Evolutionary conservation across 163 green algal genomes (phyloP), one percentile per base, ranked within the genome.

Genomic region (Scenedesmus sp.): DNA sequence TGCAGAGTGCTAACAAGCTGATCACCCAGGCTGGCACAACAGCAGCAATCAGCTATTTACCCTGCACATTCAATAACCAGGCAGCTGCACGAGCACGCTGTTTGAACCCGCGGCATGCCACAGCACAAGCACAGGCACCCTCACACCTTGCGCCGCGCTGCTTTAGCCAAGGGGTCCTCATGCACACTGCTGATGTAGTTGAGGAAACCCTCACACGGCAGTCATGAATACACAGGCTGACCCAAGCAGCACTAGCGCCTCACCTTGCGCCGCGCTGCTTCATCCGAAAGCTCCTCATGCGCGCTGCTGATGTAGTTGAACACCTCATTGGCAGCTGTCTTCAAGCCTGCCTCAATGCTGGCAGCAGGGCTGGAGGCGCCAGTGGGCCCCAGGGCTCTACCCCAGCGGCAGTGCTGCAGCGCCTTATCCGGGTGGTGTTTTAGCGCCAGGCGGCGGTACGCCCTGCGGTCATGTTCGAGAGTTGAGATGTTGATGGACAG

Each of bases 341-440:
- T 85, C 4, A 98, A 84, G 1, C 94, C 81, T 5, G 91, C 67
- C 87, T 95, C 93, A 34, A 91, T 70, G 20, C 67, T 16, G 54
- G 77, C 73, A 0, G 64, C 59, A 16, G 70, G 64, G 2, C 16
- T 52, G 74, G 82, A 64, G 1, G 55, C 76, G 26, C 83, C 88
- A 46, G 55, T 59, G 20, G 46, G 13, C 13, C 87, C 92, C 5
- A 88, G 84, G 1, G 46, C 12, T 16, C 20, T 7, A 10, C 59
- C 81, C 56, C 74, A 90, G 26, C 87, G 26, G 91, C 86, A 88
- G 77, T 88, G 54, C 79, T 85, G 91, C 86, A 95, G 62, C 15
- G 95, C 94, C 93, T 98, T 98, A 94, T 98, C 96, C 4, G 96
- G 96, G 88, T 96, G 94, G 94, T 95, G 92, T 89, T 94, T 94